A percentile compares a stretch with the other conserved stretches of the same genome.
These are phyloP conservation scores for Aquilaria yunnanensis DNA, from an alignment of 345 rosid genomes.

Conservation along the genomic window DNA sequence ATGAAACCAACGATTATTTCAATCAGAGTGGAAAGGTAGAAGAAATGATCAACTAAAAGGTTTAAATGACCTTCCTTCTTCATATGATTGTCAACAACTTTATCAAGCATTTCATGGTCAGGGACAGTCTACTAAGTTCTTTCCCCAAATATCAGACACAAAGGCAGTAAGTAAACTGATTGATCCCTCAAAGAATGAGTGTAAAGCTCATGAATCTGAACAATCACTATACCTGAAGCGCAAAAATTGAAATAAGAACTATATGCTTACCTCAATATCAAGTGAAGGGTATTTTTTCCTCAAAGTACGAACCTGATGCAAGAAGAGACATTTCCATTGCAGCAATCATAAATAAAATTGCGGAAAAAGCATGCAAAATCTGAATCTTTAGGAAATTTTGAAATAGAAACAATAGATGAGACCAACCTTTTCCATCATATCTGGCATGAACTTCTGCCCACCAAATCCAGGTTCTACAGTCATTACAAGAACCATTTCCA, in stretches of 20 bases:
- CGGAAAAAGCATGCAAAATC: neutral
- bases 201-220: too few relatives aligned
- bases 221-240: too few relatives aligned
- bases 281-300: conserved; percentile 67
- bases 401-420: conserved; percentile 1
- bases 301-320: conserved; percentile 46
- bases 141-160: too few relatives aligned
- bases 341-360: too few relatives aligned
- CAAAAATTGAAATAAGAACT: too few relatives aligned
- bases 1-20: too few relatives aligned
- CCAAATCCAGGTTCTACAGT: conserved; percentile 93
- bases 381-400: neutral
- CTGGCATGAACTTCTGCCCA: conserved; percentile 90
- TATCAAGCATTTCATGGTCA: too few relatives aligned
- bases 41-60: neutral
- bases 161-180: too few relatives aligned
- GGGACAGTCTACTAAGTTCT: too few relatives aligned
- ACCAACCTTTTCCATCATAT: conserved; percentile 75
- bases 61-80: neutral
- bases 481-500: conserved; percentile 96
- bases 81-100: neutral
- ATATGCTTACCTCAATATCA: conserved; percentile 67
- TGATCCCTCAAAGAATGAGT: too few relatives aligned
- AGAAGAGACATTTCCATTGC: neutral
- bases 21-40: too few relatives aligned